Base-by-base conservation (phyloP, 805 yeast species). In the Suhomyces kilbournensis region DNA sequence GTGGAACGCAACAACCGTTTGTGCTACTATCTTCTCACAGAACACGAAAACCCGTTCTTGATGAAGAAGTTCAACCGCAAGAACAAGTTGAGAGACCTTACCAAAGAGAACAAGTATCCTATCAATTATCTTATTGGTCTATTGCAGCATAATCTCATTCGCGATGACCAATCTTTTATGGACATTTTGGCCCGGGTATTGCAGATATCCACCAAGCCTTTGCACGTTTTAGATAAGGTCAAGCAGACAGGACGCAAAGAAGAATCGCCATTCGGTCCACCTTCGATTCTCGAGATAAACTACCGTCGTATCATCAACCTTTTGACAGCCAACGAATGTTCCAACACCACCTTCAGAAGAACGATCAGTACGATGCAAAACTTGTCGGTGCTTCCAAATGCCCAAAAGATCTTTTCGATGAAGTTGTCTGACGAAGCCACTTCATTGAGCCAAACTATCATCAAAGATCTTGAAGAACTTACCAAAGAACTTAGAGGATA, bases 341-440 rank as follows among this genome's bases (percentile, higher is more conserved):
- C 92, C 34, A 85, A 89, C 56, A 80, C 86, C 43, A 89, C 96
- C 0, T 90, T 92, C 71, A 90, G 90, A 60, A 88, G 91, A 64
- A 84, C 92, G 0, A 77, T 92, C 48, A 82, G 88, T 54, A 82
- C 90, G 1, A 88, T 92, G 85, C 92, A 86, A 58, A 85, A 88
- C 62, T 66, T 92, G 44, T 80, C 90, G 0, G 72, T 78, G 15
- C 67, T 91, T 19, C 77, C 80, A 1, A 79, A 80, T 52, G 86
- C 90, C 2, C 83, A 81, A 56, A 75, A 76, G 43, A 77, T 84
- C 0, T 88, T 90, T 63, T 85, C 94, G 0, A 62, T 71, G 20
- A 90, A 88, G 55, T 71, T 91, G 22, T 82, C 91, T 0, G 76
- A 76, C 17, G 77, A 77, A 55, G 96, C 96, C 0, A 76, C 83